Evolutionary conservation across 208 protist genomes (phyloP), one percentile per base, ranked within the genome.

Genomic region (Leishmania gerbilli): DNA sequence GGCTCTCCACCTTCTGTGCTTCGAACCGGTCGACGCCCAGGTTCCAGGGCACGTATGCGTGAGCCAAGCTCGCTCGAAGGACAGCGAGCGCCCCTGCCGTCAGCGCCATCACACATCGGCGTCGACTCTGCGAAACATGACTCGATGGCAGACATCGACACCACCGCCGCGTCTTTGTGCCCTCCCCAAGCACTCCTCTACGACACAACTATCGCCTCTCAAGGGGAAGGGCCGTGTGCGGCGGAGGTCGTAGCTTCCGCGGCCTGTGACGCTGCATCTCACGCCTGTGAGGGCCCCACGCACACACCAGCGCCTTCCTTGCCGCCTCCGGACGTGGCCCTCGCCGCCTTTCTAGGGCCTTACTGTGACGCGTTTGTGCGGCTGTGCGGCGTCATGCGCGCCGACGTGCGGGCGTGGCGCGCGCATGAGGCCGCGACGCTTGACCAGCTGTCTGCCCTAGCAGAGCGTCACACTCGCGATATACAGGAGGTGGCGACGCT

Each of bases 341-440:
- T 79, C 2, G 74, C 64, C 19, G 27, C 62, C 40, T 86, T 64
- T 71, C 45, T 85, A 3, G 47, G 17, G 34, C 82, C 82, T 8
- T 86, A 86, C 78, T 81, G 78, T 58, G 78, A 79, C 17, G 72
- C 82, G 82, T 80, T 86, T 49, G 60, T 58, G 9, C 3, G 31
- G 0, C 40, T 81, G 40, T 86, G 72, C 40, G 72, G 11, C 1
- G 47, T 71, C 40, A 82, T 86, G 82, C 74, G 78, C 4, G 37
- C 65, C 7, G 82, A 80, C 13, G 74, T 80, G 5, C 62, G 17
- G 15, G 74, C 64, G 34, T 86, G 82, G 82, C n/a, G 58, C 7
- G 64, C 78, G 42, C 42, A 76, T 49, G 82, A 86, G 56, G 74
- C 51, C 6, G 64, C 45, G 8, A 79, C 74, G 67, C 68, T 86